Conservation (phyloP, 257 asterid genomes). For the Solanum etuberosum region DNA sequence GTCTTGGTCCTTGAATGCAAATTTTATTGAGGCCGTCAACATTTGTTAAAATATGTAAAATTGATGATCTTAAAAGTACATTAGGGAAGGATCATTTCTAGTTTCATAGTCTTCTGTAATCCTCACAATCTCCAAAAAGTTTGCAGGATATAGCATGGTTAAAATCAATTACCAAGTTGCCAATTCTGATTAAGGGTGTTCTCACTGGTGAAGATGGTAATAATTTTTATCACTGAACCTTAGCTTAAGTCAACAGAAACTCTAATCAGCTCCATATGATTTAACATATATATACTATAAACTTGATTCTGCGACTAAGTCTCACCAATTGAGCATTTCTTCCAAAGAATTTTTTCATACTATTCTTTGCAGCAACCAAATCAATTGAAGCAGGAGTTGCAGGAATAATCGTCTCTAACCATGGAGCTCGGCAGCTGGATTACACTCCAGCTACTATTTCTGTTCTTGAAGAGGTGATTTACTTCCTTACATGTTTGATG, state of each 20-base stretch:
- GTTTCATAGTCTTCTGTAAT: background rate
- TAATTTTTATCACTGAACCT: background rate
- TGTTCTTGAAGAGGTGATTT: slow-evolving; percentile 49
- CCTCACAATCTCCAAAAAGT: background rate
- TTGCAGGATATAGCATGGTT: slow-evolving; percentile 63
- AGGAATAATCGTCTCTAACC: slow-evolving; percentile 54
- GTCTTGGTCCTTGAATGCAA: background rate
- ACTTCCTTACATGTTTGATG: background rate
- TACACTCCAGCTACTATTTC: slow-evolving; percentile 45
- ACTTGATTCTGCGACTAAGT: background rate
- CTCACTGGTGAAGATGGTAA: slow-evolving; percentile 24
- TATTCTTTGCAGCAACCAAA: slow-evolving; percentile 28
- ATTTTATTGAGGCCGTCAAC: background rate
- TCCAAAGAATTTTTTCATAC: background rate
- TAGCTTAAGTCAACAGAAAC: background rate
- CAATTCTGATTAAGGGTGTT: slow-evolving; percentile 51
- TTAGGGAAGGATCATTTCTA: background rate
- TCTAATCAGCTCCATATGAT: background rate
- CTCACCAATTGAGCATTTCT: background rate
- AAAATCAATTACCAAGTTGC: slow-evolving; percentile 46
- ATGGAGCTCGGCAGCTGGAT: slow-evolving; percentile 62
- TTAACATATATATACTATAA: background rate
- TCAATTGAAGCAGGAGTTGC: slow-evolving; percentile 54
- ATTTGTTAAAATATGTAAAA: background rate
- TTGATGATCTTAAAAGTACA: background rate